These are phyloP conservation scores for Ploettnerulaceae sp. DNA, from an alignment of 2,329 filamentous ascomycete species.

Conservation along the genomic window DNA sequence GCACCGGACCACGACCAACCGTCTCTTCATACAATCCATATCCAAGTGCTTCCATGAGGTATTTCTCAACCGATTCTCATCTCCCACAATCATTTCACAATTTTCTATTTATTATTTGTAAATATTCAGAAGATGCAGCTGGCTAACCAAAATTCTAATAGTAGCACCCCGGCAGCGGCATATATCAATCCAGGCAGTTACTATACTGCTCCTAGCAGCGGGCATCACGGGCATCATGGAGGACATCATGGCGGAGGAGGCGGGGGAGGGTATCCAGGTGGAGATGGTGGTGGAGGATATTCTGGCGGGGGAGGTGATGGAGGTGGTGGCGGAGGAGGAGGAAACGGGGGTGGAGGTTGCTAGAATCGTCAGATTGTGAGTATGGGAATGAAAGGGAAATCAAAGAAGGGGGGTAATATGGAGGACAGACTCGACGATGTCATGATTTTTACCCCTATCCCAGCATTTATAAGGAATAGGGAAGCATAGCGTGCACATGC, in stretches of 20 bases:
- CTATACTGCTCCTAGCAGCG: background rate
- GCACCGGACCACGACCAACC: background rate
- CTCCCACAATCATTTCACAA: background rate
- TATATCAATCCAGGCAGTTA: background rate
- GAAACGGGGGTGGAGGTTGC: conserved; percentile 5
- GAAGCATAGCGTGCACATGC: no score
- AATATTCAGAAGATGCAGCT: background rate
- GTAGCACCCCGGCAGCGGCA: background rate
- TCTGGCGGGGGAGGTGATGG: conserved; percentile 3
- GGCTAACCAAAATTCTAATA: background rate
- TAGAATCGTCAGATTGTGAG: background rate
- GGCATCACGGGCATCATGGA: conserved; percentile 2
- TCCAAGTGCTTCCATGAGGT: background rate
- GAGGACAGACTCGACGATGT: no score
- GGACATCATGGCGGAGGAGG: conserved; percentile 6
- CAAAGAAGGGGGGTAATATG: no score
- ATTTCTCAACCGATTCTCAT: no score
- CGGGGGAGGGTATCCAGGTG: background rate
- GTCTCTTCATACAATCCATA: background rate
- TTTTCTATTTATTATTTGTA: background rate
- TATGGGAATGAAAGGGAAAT: conserved; percentile 2
- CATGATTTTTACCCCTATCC: no score
- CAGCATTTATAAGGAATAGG: no score
- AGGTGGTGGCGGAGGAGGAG: conserved; percentile 1
- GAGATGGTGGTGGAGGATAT: background rate